Percentiles rank a stretch among this genome's conserved stretches.
Evolutionary conservation across 139 green algal species (phyloP).

Genomic region (Chlorella sp.): DNA sequence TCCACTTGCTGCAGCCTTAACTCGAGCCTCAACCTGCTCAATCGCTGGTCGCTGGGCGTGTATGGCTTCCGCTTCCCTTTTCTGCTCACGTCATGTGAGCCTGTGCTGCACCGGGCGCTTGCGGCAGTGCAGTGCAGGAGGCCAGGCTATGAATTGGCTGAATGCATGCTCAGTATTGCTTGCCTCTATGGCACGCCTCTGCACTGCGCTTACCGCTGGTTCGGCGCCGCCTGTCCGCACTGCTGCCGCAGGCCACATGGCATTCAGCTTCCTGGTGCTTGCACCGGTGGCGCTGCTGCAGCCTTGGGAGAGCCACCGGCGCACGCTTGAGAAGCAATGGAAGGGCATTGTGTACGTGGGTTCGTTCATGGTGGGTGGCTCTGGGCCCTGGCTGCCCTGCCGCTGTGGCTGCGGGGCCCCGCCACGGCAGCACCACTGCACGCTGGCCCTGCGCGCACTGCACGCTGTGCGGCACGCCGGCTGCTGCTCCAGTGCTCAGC

Average conservation of each 20-base stretch:
- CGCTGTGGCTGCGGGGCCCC: too few relatives aligned
- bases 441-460: too few relatives aligned
- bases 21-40: constrained; percentile 19
- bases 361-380: constrained; percentile 57
- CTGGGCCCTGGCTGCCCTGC: too few relatives aligned
- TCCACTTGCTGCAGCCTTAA: constrained; percentile 9
- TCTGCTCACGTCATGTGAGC: constrained; percentile 23
- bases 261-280: constrained; percentile 61
- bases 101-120: neutral
- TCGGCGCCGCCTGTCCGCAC: neutral
- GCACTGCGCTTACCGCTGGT: neutral
- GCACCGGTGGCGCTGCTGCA: constrained; percentile 52
- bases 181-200: too few relatives aligned
- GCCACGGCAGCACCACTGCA: too few relatives aligned
- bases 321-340: constrained; percentile 62
- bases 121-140: too few relatives aligned
- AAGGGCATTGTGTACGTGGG: constrained; percentile 63
- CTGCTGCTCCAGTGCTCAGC: too few relatives aligned
- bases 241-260: constrained; percentile 55
- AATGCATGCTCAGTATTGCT: neutral
- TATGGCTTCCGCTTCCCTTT: constrained; percentile 19
- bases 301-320: constrained; percentile 45
- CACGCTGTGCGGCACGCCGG: too few relatives aligned
- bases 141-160: too few relatives aligned
- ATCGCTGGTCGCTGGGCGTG: constrained; percentile 11